phyloP scores from a whole-genome alignment of 495 filamentous ascomycete species.

The Cairneyella variabilis region DNA sequence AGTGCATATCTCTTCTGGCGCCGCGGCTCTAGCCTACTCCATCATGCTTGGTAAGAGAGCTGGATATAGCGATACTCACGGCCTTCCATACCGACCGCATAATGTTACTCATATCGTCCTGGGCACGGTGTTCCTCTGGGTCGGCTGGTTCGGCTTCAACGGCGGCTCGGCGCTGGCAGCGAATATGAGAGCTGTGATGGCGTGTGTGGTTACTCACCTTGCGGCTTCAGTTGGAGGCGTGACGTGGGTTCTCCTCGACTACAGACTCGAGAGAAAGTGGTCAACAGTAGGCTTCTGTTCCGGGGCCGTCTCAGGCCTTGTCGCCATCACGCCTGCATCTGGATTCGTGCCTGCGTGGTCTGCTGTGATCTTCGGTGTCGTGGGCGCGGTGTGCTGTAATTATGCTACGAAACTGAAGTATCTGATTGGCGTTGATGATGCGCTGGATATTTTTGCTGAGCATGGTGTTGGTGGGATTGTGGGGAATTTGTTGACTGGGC shows the following conservation, averaged over 20 bases:
- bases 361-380: conserved; percentile 82
- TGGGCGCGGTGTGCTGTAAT: conserved; percentile 81
- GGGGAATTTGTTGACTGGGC: conserved; percentile 81
- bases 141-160: conserved; percentile 99
- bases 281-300: conserved; percentile 96
- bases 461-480: conserved; percentile 85
- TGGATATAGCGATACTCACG: conserved; percentile 7
- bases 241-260: conserved; percentile 94
- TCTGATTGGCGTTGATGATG: conserved; percentile 78
- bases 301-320: conserved; percentile 85
- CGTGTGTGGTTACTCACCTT: conserved; percentile 63
- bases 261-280: conserved; percentile 93
- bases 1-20: conserved; percentile 90
- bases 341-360: conserved; percentile 86
- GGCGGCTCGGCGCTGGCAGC: conserved; percentile 83
- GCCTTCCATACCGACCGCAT: conserved; percentile 72
- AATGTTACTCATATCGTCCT: conserved; percentile 96
- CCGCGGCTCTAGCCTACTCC: conserved; percentile 79
- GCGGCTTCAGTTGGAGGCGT: conserved; percentile 83
- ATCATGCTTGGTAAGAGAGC: conserved; percentile 75
- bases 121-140: conserved; percentile 97
- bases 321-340: conserved; percentile 89
- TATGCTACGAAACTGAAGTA: conserved; percentile 97
- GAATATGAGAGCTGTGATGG: conserved; percentile 82
- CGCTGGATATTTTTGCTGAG: conserved; percentile 90